Evolutionary conservation across 768 basidiomycete genomes (phyloP).

Genomic region (Collybiopsis luxurians): DNA sequence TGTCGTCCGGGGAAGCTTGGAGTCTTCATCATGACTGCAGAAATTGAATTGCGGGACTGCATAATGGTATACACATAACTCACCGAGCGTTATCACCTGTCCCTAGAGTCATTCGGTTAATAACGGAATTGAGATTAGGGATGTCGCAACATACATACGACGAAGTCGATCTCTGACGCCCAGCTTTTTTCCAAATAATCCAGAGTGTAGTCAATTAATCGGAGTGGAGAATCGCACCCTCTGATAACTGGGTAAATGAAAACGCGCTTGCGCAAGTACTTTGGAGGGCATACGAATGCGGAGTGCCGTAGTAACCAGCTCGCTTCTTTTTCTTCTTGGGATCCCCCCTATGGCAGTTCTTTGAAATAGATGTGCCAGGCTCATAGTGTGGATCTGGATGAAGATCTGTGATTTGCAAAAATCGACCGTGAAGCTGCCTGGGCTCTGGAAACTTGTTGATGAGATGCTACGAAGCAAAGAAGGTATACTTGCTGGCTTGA

Average conservation of each 20-base stretch:
- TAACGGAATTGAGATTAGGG: no score
- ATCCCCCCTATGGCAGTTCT: slow-evolving; percentile 67
- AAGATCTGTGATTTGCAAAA: slow-evolving; percentile 77
- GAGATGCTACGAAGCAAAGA: no score
- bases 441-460: slow-evolving; percentile 1
- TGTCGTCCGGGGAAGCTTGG: slow-evolving; percentile 73
- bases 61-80: neutral
- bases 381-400: slow-evolving; percentile 76
- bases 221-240: slow-evolving; percentile 79
- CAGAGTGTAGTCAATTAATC: slow-evolving; percentile 78
- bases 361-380: slow-evolving; percentile 47
- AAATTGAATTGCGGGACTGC: neutral
- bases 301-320: slow-evolving; percentile 65
- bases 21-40: slow-evolving; percentile 48
- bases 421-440: slow-evolving; percentile 54
- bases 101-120: slow-evolving; percentile 29
- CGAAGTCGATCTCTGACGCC: slow-evolving; percentile 86
- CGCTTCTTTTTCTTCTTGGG: slow-evolving; percentile 49
- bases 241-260: slow-evolving; percentile 28
- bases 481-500: no score
- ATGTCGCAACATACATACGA: slow-evolving; percentile 70
- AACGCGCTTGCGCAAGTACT: neutral
- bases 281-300: slow-evolving; percentile 52
- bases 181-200: slow-evolving; percentile 78
- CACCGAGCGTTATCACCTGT: slow-evolving; percentile 67